A percentile compares a stretch with the other conserved stretches of the same genome.
phyloP scores from a whole-genome alignment of 192 early-diverging fungal species.

The Chytriomyces confervae region DNA sequence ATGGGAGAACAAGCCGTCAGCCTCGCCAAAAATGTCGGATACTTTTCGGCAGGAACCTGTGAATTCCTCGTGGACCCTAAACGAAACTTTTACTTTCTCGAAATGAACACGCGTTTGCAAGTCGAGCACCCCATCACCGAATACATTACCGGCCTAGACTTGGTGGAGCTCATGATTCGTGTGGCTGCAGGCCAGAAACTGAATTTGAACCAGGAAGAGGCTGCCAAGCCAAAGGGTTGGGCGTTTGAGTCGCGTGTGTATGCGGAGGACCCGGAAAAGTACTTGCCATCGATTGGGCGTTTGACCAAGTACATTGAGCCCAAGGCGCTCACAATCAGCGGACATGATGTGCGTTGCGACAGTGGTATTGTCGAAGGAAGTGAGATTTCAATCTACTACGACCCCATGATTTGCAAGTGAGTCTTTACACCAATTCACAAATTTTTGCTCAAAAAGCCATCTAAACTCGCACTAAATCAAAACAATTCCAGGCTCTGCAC shows the following conservation, averaged over 20 bases:
- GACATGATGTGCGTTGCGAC: slow-evolving; percentile 83
- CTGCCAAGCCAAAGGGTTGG: slow-evolving; percentile 81
- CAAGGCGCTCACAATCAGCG: slow-evolving; percentile 29
- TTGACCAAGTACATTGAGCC: slow-evolving; percentile 88
- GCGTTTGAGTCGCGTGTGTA: slow-evolving; percentile 95
- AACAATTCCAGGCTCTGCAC: slow-evolving; percentile 73
- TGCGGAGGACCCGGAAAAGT: slow-evolving; percentile 93
- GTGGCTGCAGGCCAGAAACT: slow-evolving; percentile 83
- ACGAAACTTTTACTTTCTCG: slow-evolving; percentile 94
- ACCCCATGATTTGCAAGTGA: slow-evolving; percentile 83
- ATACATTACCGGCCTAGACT: slow-evolving; percentile 88
- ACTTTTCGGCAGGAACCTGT: slow-evolving; percentile 97
- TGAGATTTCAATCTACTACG: slow-evolving; percentile 96
- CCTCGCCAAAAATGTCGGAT: slow-evolving; percentile 66
- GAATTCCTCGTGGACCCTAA: slow-evolving; percentile 89
- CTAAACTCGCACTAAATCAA: not conserved
- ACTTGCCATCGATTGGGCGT: slow-evolving; percentile 90
- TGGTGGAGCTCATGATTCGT: slow-evolving; percentile 96
- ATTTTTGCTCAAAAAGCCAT: not conserved
- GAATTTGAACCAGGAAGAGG: slow-evolving; percentile 72
- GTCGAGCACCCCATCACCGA: slow-evolving; percentile 99
- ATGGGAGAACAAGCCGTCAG: slow-evolving; percentile 65
- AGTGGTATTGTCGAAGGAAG: slow-evolving; percentile 89
- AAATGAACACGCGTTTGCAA: slow-evolving; percentile 97
- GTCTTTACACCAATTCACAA: not conserved